Evolutionary conservation across 441 rosid genomes (phyloP), one percentile per base, ranked within the genome.

Genomic region (Mallotus japonicus): DNA sequence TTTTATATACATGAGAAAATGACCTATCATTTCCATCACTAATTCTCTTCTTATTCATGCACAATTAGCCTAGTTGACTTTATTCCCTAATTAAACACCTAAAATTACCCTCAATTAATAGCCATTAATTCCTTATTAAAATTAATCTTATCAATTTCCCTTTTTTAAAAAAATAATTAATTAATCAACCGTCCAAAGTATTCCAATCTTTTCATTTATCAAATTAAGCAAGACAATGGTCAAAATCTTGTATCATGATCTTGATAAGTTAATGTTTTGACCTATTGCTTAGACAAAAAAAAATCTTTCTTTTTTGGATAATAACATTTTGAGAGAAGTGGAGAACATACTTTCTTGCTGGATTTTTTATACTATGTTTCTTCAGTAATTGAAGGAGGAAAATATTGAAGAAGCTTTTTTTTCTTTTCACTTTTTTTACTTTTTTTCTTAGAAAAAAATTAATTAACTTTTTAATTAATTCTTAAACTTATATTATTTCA

Each of bases 231-330:
- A 73, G 75, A 60, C 42, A 76, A 62, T 51, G 58, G 65, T 73
- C 69, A 82, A 75, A 71, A 15, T 44, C n/a, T 69, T 72, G 65
- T 67, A 71, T 73, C 44, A 81, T 77, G 46, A 67, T 67, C 32
- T 75, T 28, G 73, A 61, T 62, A 76, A 77, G 63, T 69, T 75
- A 9, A 71, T 70, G 72, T 53, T 77, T 79, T 81, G 81, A 80
- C 85, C 74, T 67, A 37, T 37, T n/a, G 14, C 32, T 62, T 17
- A 6, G 32, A 2, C 0, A 0, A 28, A 28, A 28, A 59, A n/a
- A 44, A 58, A 56, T 24, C 5, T 64, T 64, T 46, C 54, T 1
- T 34, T 61, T 73, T 56, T 65, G 15, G 65, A 59, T 76, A 55
- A 65, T 46, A 34, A 15, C 63, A 49, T 22, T 32, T 42, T 19